Evolutionary conservation across 2,329 filamentous ascomycete species (phyloP).

Genomic region (Periconia sp.): DNA sequence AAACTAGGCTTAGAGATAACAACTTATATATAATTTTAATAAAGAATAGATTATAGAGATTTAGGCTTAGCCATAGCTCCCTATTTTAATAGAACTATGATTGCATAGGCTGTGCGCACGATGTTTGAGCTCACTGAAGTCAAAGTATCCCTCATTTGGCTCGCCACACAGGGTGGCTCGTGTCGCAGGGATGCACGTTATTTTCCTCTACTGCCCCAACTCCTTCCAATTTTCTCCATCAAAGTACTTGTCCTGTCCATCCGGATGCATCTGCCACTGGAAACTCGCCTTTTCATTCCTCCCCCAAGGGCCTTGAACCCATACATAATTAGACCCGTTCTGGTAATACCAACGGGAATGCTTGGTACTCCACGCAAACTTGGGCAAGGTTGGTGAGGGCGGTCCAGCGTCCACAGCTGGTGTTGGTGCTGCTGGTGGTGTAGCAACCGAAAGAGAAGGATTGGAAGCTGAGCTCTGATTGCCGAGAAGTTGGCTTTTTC

Average conservation of each 20-base stretch:
- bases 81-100: too few species aligned
- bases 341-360: conserved; percentile 4
- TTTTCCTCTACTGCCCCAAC: not conserved
- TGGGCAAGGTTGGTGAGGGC: not conserved
- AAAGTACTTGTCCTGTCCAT: not conserved
- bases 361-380: conserved; percentile 1
- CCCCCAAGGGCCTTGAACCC: conserved; percentile 2
- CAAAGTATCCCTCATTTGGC: too few species aligned
- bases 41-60: too few species aligned
- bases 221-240: conserved; percentile 1
- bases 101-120: too few species aligned
- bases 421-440: not conserved
- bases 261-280: conserved; percentile 2
- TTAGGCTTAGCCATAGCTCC: too few species aligned
- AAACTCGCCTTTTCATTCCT: not conserved
- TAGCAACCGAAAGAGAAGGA: not conserved
- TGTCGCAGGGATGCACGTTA: too few species aligned
- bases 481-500: not conserved
- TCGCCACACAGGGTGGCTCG: too few species aligned
- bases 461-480: not conserved
- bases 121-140: too few species aligned
- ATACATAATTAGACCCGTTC: not conserved
- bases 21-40: too few species aligned
- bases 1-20: too few species aligned
- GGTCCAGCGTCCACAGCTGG: not conserved